Evolutionary conservation across 176 grass and related monocot species (phyloP).

Genomic region (Chrysopogon serrulatus): DNA sequence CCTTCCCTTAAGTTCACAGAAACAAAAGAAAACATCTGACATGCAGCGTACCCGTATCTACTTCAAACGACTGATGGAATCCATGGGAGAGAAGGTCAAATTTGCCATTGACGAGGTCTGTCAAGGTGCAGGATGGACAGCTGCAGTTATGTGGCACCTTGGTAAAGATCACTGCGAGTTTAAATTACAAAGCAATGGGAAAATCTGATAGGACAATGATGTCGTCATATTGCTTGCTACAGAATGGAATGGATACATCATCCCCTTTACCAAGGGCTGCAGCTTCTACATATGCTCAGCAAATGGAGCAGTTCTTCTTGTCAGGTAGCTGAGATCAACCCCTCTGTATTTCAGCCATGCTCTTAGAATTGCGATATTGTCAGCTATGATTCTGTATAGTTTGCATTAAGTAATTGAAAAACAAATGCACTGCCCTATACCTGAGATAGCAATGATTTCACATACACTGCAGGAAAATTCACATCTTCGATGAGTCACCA

Average conservation of each 20-base stretch:
- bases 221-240: conserved; percentile 23
- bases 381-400: neutral
- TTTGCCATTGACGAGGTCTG: conserved; percentile 59
- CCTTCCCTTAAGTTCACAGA: neutral
- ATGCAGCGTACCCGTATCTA: conserved; percentile 43
- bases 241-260: conserved; percentile 77
- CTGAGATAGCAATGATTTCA: conserved; percentile 6
- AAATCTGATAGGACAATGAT: conserved; percentile 1
- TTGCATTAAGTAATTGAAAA: neutral
- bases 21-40: neutral
- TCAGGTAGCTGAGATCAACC: conserved; percentile 50
- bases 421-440: neutral
- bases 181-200: neutral
- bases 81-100: conserved; percentile 66
- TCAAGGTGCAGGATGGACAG: conserved; percentile 34
- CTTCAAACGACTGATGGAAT: conserved; percentile 52
- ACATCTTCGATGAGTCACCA: conserved; percentile 64
- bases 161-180: conserved; percentile 49
- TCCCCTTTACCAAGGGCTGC: conserved; percentile 79
- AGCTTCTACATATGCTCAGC: conserved; percentile 62
- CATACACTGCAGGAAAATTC: conserved; percentile 48
- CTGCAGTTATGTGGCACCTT: conserved; percentile 80
- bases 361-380: neutral
- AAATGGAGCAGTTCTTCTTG: conserved; percentile 40
- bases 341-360: neutral